These are phyloP conservation scores for Vitellaria paradoxa DNA, from an alignment of 179 eudicot species.

Conservation along the genomic window DNA sequence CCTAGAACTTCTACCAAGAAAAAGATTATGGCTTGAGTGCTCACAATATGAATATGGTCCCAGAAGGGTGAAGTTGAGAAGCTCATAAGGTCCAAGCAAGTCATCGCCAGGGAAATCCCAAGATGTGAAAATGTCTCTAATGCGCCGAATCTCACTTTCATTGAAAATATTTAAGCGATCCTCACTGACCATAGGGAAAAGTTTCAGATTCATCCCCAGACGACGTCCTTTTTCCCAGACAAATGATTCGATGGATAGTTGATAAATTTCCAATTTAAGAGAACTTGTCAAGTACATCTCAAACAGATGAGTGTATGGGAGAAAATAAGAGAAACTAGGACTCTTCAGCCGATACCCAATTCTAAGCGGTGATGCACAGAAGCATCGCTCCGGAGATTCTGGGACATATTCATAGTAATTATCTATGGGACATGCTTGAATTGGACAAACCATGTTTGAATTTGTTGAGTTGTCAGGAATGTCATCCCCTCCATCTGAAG, in stretches of 20 bases:
- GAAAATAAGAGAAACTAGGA: slow-evolving; percentile 67
- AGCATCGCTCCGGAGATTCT: slow-evolving; percentile 44
- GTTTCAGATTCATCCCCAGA: slow-evolving; percentile 64
- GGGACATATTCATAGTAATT: slow-evolving; percentile 57
- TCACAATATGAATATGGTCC: slow-evolving; percentile 63
- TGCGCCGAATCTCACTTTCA: slow-evolving; percentile 48
- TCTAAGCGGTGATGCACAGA: slow-evolving; percentile 67
- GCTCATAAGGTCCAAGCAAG: slow-evolving; percentile 81
- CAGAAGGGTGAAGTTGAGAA: slow-evolving; percentile 68
- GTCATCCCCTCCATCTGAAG: slow-evolving; percentile 38
- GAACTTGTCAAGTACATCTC: slow-evolving; percentile 44
- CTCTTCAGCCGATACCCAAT: slow-evolving; percentile 75
- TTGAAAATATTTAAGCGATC: slow-evolving; percentile 34
- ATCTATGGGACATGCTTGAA: slow-evolving; percentile 49
- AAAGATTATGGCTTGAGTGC: slow-evolving; percentile 15
- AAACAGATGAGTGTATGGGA: slow-evolving; percentile 42
- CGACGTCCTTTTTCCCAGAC: slow-evolving; percentile 80
- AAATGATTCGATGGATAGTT: slow-evolving; percentile 55
- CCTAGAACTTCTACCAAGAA: neutral
- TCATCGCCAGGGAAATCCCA: slow-evolving; percentile 58
- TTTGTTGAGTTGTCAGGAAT: slow-evolving; percentile 20
- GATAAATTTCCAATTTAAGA: slow-evolving; percentile 47
- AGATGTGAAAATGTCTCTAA: slow-evolving; percentile 43
- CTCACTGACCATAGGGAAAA: slow-evolving; percentile 43
- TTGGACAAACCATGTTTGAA: slow-evolving; percentile 38